Percentiles rank a stretch among this genome's conserved stretches.
Evolutionary conservation across 2,329 filamentous ascomycete species (phyloP).

Genomic region (Macrophomina pseudophaseolina): DNA sequence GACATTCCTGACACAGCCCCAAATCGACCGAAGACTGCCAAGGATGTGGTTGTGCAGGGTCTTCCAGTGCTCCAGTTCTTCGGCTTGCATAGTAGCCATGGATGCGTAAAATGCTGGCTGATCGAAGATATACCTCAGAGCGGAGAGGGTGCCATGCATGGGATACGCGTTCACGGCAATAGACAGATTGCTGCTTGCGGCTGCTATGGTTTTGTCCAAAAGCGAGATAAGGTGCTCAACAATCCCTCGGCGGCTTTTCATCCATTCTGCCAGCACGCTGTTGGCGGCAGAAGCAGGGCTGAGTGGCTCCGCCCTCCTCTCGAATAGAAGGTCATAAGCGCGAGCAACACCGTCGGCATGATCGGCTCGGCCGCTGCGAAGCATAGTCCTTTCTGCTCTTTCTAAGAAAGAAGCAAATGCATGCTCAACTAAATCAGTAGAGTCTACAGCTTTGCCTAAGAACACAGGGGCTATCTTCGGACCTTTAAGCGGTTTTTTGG

Average conservation of each 20-base stretch:
- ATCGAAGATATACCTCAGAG: constrained; percentile 55
- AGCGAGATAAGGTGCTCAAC: constrained; percentile 63
- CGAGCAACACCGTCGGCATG: constrained; percentile 91
- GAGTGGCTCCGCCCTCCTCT: constrained; percentile 15
- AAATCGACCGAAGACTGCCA: constrained; percentile 69
- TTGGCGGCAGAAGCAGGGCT: background rate
- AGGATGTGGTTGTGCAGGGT: constrained; percentile 63
- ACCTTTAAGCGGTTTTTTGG: background rate
- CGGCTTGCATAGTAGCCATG: constrained; percentile 1
- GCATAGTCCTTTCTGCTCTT: constrained; percentile 61
- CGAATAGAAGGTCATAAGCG: constrained; percentile 71
- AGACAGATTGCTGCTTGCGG: constrained; percentile 69
- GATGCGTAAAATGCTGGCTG: constrained; percentile 42
- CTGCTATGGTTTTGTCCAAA: constrained; percentile 67
- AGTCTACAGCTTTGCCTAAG: background rate
- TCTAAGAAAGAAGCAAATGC: constrained; percentile 36
- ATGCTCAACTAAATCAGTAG: background rate
- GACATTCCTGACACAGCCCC: constrained; percentile 75
- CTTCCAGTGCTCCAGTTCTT: constrained; percentile 36
- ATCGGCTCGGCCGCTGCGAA: constrained; percentile 80
- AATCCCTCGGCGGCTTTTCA: constrained; percentile 44
- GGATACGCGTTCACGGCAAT: constrained; percentile 59
- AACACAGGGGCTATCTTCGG: constrained; percentile 8
- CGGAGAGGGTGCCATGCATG: constrained; percentile 51
- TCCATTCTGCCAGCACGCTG: constrained; percentile 5